phyloP scores from a whole-genome alignment of 2,329 filamentous ascomycete genomes.

The Hymenoscyphus albidus region DNA sequence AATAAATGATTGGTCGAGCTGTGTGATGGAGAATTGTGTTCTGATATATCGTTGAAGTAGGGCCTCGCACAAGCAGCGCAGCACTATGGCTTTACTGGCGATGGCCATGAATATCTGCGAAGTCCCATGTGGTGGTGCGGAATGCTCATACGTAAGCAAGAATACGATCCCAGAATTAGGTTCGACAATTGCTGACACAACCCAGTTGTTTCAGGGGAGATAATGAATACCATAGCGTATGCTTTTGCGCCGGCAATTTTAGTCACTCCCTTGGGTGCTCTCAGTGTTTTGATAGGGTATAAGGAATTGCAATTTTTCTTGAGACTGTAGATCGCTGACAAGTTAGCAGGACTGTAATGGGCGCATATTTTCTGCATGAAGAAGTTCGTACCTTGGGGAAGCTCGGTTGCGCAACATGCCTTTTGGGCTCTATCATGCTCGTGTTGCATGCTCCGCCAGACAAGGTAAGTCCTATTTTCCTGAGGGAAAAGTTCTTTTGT shows the following conservation, averaged over 20 bases:
- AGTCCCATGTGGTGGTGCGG: conserved; percentile 97
- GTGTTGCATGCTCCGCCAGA: conserved; percentile 95
- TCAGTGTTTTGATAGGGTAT: conserved; percentile 79
- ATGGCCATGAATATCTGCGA: conserved; percentile 88
- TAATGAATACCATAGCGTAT: conserved; percentile 97
- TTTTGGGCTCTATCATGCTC: conserved; percentile 95
- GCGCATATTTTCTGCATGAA: conserved; percentile 91
- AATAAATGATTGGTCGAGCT: conserved; percentile 47
- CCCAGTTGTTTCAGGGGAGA: conserved; percentile 74
- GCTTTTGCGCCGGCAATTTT: conserved; percentile 98
- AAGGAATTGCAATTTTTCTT: not conserved
- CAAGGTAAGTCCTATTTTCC: conserved; percentile 44
- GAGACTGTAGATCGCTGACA: not conserved
- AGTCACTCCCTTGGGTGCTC: conserved; percentile 87
- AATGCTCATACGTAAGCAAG: conserved; percentile 59
- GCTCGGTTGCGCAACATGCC: conserved; percentile 90
- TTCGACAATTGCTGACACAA: conserved; percentile 44
- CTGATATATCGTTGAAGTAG: conserved; percentile 40
- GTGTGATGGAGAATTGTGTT: not conserved
- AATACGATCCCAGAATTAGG: conserved; percentile 11
- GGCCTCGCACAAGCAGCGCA: conserved; percentile 87
- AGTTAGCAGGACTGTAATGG: conserved; percentile 66
- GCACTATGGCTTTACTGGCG: conserved; percentile 91
- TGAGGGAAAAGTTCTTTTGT: no score
- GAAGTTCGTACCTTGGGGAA: conserved; percentile 83